A percentile compares a stretch with the other conserved stretches of the same genome.
Conservation (phyloP, 495 filamentous ascomycete genomes). For the Penicillium cataractarum region DNA sequence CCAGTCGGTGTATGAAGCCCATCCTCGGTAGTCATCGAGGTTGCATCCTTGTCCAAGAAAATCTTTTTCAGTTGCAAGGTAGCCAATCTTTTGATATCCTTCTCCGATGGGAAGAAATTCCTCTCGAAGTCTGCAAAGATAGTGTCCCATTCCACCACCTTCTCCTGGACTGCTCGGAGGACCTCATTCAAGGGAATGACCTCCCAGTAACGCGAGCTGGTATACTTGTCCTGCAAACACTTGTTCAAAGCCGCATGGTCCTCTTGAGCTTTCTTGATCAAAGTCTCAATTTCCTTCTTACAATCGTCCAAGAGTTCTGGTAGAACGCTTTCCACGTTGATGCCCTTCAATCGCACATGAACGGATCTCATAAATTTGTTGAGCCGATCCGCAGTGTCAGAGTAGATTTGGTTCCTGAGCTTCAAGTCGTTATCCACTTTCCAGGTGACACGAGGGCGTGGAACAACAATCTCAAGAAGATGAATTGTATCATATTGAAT, state of each 20-base stretch:
- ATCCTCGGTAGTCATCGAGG: conserved; percentile 62
- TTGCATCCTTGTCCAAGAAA: conserved; percentile 84
- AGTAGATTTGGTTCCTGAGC: conserved; percentile 89
- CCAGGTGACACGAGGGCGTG: conserved; percentile 87
- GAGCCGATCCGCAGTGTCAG: conserved; percentile 75
- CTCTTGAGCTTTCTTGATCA: conserved; percentile 75
- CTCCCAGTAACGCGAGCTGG: conserved; percentile 92
- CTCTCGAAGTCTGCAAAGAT: conserved; percentile 87
- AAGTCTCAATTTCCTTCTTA: conserved; percentile 73
- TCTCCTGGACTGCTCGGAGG: conserved; percentile 86
- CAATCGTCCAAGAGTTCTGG: conserved; percentile 82
- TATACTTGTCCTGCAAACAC: conserved; percentile 87
- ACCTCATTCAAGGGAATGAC: conserved; percentile 90
- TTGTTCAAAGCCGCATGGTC: conserved; percentile 73
- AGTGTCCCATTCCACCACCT: conserved; percentile 90
- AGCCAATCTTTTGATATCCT: conserved; percentile 91
- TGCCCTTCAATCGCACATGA: conserved; percentile 77
- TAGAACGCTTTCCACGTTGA: conserved; percentile 87
- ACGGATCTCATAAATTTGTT: conserved; percentile 87
- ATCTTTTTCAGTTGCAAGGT: conserved; percentile 92
- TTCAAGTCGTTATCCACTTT: conserved; percentile 92
- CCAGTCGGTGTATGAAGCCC: conserved; percentile 57
- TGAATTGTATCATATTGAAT: conserved; percentile 92
- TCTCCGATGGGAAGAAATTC: conserved; percentile 94
- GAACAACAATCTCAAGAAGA: conserved; percentile 94